A percentile compares a stretch with the other conserved stretches of the same genome.
phyloP scores from a whole-genome alignment of 768 basidiomycete species.

The Dentipellis sp. region DNA sequence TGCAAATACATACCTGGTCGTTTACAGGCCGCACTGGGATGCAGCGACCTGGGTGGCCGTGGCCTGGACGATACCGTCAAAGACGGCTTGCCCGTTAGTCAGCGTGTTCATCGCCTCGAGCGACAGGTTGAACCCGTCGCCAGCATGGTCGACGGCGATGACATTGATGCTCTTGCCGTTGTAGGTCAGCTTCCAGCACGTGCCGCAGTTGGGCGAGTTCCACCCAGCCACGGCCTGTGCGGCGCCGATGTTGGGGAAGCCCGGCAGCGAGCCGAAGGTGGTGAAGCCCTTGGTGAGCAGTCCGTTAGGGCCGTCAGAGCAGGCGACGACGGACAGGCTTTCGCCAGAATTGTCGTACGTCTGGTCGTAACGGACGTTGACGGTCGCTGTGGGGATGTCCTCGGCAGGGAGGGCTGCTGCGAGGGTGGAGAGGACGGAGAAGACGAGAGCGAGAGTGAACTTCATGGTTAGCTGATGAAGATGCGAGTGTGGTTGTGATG shows the following conservation, averaged over 20 bases:
- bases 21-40: conserved; percentile 36
- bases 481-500: not conserved
- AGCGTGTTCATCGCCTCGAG: conserved; percentile 25
- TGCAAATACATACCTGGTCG: not conserved
- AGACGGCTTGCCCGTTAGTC: conserved; percentile 32
- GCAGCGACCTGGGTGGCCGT: not conserved
- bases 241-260: conserved; percentile 25
- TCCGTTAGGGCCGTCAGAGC: conserved; percentile 25
- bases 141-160: conserved; percentile 23
- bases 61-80: conserved; percentile 5
- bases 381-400: not conserved
- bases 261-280: conserved; percentile 24
- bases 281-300: conserved; percentile 22
- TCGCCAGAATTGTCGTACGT: conserved; percentile 20
- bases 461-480: conserved; percentile 18
- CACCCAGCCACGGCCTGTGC: conserved; percentile 22
- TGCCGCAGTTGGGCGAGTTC: conserved; percentile 23
- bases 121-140: conserved; percentile 27
- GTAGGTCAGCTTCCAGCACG: conserved; percentile 25
- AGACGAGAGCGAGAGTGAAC: conserved; percentile 15
- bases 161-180: conserved; percentile 20
- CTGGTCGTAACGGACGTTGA: conserved; percentile 21
- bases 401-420: not conserved
- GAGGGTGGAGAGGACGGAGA: conserved; percentile 2
- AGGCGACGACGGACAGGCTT: conserved; percentile 18